A percentile compares a stretch with the other conserved stretches of the same genome.
Conservation (phyloP, 305 asterid genomes). For the Lippia alba region DNA sequence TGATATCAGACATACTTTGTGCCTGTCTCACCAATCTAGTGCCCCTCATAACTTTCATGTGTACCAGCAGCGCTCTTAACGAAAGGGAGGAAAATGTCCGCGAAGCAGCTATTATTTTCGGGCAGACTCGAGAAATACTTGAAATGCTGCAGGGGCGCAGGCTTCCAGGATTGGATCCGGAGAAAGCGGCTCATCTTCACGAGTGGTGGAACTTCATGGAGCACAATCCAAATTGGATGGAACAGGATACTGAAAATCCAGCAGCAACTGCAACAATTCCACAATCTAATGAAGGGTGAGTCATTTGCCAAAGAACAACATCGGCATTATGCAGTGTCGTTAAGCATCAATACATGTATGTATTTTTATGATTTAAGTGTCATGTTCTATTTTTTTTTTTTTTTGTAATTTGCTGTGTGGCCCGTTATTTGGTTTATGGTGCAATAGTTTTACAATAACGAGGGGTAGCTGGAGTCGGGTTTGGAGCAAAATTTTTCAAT, state of each 20-base stretch:
- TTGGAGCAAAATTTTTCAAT: too few relatives aligned
- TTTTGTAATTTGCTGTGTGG: too few relatives aligned
- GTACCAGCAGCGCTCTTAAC: constrained; percentile 20
- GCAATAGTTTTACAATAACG: too few relatives aligned
- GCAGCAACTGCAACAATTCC: not conserved
- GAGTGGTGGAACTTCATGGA: constrained; percentile 34
- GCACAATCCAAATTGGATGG: too few relatives aligned
- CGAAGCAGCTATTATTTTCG: constrained; percentile 38
- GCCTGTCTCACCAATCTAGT: constrained; percentile 50
- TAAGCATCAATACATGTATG: too few relatives aligned
- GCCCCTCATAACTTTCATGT: constrained; percentile 34
- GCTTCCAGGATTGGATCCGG: constrained; percentile 24
- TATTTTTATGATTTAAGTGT: too few relatives aligned
- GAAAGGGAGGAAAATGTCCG: constrained; percentile 31
- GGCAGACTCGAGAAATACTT: constrained; percentile 44
- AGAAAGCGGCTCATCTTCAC: constrained; percentile 31
- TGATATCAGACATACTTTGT: constrained; percentile 46
- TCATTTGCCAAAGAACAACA: too few relatives aligned
- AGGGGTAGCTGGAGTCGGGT: too few relatives aligned
- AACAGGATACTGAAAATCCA: not conserved
- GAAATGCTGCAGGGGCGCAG: constrained; percentile 34
- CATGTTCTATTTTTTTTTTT: too few relatives aligned
- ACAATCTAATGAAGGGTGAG: not conserved
- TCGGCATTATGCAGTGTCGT: too few relatives aligned
- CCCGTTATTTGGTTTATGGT: too few relatives aligned